Conservation (phyloP, 306 rosid species). For the Betula pendula region DNA sequence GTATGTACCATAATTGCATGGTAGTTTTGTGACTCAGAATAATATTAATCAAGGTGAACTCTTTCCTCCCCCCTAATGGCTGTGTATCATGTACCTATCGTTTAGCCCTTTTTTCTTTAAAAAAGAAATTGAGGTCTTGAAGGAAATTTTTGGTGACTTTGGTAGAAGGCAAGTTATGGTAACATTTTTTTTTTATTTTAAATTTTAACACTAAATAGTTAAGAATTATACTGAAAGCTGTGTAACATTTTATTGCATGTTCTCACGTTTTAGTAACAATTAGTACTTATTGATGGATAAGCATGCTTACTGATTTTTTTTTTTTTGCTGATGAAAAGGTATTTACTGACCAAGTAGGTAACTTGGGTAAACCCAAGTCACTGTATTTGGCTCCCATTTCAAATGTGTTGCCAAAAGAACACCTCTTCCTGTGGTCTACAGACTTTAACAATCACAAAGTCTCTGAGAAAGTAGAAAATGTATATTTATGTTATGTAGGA, state of each 20-base stretch:
- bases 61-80: neutral
- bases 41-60: neutral
- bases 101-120: neutral
- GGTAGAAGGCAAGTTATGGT: no score
- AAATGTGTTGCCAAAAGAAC: neutral
- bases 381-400: neutral
- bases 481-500: neutral
- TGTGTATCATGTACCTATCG: neutral
- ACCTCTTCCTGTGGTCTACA: neutral
- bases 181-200: no score
- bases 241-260: neutral
- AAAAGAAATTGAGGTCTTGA: no score
- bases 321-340: no score
- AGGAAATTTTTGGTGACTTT: no score
- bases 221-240: neutral
- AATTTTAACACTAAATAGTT: no score
- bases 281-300: neutral
- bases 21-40: neutral
- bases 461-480: neutral
- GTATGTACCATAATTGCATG: conserved; percentile 33
- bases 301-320: neutral
- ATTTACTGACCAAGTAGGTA: no score
- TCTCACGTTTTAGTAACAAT: neutral
- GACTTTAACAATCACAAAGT: neutral
- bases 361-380: no score